Conservation (phyloP, 495 filamentous ascomycete species). For the Tuber magnatum region DNA sequence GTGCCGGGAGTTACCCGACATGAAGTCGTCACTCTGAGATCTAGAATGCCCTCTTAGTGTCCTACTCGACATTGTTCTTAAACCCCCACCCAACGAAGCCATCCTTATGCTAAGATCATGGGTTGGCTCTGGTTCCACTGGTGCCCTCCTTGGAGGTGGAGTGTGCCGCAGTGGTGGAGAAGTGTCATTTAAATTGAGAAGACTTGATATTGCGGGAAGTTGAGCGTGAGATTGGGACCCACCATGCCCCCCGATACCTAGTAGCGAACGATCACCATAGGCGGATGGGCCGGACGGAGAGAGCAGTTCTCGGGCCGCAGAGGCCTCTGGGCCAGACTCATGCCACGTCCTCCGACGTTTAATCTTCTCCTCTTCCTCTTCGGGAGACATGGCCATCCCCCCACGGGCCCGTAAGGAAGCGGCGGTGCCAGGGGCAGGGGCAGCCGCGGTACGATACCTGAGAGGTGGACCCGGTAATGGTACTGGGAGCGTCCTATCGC, state of each 20-base stretch:
- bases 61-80: background rate
- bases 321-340: conserved; percentile 20
- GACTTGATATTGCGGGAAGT: conserved; percentile 7
- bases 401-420: conserved; percentile 7
- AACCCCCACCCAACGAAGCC: background rate
- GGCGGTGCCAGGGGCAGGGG: conserved; percentile 17
- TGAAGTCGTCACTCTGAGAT: background rate
- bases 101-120: conserved; percentile 6
- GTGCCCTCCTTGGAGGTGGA: conserved; percentile 13
- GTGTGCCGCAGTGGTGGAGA: conserved; percentile 5
- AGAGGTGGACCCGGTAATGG: conserved; percentile 17
- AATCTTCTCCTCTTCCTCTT: conserved; percentile 30
- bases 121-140: conserved; percentile 8
- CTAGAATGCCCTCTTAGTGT: background rate
- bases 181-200: conserved; percentile 27
- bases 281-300: conserved; percentile 34
- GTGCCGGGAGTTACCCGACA: conserved; percentile 1
- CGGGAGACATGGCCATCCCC: conserved; percentile 27
- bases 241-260: background rate
- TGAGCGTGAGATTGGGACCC: background rate
- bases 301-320: conserved; percentile 31
- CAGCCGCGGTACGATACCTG: conserved; percentile 11
- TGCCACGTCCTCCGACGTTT: conserved; percentile 39
- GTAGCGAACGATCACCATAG: conserved; percentile 16
- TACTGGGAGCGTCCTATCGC: conserved; percentile 18